These are phyloP conservation scores for Moricandia moricandioides DNA, from an alignment of 345 rosid species.

Conservation along the genomic window DNA sequence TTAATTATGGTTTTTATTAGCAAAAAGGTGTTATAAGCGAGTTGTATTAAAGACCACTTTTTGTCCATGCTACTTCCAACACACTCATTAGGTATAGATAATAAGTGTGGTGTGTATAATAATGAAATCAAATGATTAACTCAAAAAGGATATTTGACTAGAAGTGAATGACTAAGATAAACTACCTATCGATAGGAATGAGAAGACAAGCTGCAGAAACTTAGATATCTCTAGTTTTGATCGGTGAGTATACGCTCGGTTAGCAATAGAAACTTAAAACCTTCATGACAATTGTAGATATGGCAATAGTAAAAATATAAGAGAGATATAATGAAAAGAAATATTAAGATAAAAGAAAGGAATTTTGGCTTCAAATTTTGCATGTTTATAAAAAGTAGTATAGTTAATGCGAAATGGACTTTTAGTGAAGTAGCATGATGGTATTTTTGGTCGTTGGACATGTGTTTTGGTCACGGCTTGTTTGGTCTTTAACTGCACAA, in stretches of 20 bases:
- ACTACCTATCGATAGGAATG: neutral
- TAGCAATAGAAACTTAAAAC: neutral
- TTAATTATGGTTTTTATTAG: neutral
- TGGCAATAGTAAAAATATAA: neutral
- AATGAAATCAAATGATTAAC: slow-evolving; percentile 10
- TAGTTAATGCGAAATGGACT: slow-evolving; percentile 12
- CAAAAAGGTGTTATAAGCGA: neutral
- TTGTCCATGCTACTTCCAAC: slow-evolving; percentile 32
- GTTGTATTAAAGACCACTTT: slow-evolving; percentile 31
- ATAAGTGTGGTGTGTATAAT: neutral
- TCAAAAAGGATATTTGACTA: neutral
- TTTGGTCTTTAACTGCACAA: slow-evolving; percentile 37
- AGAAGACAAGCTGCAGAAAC: neutral
- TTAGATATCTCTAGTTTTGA: neutral
- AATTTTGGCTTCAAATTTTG: neutral
- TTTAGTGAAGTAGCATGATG: slow-evolving; percentile 29
- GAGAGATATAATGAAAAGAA: neutral
- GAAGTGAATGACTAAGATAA: neutral
- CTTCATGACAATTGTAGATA: neutral
- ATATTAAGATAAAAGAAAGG: neutral
- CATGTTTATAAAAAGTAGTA: neutral
- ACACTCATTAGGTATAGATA: slow-evolving; percentile 24
- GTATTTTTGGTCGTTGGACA: slow-evolving; percentile 33
- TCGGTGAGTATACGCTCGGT: neutral
- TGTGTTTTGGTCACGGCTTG: slow-evolving; percentile 36